Evolutionary conservation across 306 rosid genomes (phyloP).

Genomic region (Argentina anserina): DNA sequence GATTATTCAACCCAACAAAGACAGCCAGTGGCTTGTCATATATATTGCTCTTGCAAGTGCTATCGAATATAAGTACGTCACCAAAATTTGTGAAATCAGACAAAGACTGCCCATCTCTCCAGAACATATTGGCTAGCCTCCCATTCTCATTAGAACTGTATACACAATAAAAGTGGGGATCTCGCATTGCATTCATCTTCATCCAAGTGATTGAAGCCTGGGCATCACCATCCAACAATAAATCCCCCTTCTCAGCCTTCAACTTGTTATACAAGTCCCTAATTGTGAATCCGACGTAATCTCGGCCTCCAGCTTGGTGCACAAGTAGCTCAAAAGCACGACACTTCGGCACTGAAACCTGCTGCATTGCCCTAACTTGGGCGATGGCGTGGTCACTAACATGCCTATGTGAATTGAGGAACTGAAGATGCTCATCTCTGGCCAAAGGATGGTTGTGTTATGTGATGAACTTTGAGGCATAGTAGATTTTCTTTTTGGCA

Average conservation of each 20-base stretch:
- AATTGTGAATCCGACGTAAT: background rate
- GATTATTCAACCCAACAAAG: background rate
- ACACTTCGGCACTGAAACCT: background rate
- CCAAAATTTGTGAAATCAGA: background rate
- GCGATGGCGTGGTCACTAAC: background rate
- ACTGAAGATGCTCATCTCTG: background rate
- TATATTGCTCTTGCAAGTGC: background rate
- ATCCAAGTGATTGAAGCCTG: background rate
- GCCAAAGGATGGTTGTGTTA: background rate
- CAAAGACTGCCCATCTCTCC: background rate
- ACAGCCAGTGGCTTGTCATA: background rate
- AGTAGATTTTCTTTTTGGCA: background rate
- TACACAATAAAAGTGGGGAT: background rate
- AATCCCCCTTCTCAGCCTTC: background rate
- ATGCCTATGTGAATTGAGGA: background rate
- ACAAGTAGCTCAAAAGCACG: background rate
- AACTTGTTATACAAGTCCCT: background rate
- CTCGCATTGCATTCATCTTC: background rate
- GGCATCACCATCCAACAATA: background rate
- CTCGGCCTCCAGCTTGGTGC: background rate
- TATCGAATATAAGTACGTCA: background rate
- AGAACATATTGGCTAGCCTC: background rate
- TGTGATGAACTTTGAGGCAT: background rate
- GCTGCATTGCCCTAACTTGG: background rate
- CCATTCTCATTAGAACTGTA: background rate